Base-by-base conservation (phyloP, 179 eudicot species). In the Amaranthus tricolor region DNA sequence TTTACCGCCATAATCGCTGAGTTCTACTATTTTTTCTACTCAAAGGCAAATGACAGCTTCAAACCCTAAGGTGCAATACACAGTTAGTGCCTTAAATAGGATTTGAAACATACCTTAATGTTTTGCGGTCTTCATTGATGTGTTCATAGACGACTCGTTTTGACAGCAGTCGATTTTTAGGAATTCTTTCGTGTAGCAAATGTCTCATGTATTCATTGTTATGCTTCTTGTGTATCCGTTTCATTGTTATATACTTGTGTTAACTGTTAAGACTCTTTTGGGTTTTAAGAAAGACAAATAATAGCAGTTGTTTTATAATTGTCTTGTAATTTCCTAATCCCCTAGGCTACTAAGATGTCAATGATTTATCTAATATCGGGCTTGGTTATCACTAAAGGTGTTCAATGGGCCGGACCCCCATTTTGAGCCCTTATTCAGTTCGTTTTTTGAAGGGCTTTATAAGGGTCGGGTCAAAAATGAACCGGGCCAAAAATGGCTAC, bases 1-100 rank as follows among this genome's bases (percentile, higher is more conserved):
- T 82, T 90, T 81, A 92, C 95, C 0, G 81, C 80, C 77, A 83
- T 94, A 44, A 17, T 94, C 73, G 89, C 97, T 6, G 76, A 86
- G 73, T 84, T 94, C 66, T 94, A 92, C 85, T 89, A 88, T 70
- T 70, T 84, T 48, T 82, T 74, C 82, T 91, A 84, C 73, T 86
- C 95, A 58, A 91, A 77, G 81, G 89, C 95, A 3, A 80, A 80
- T 66, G 87, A 71, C 65, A 62, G 82, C 73, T 83, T 72, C 78
- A 73, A 77, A 48, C 75, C 87, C 40, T 82, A 55, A 81, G 58
- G 14, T 17, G 12, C 73, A 40, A 14, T 50, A 55, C 70, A 40
- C 52, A 21, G 21, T 19, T 14, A 59, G 43, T 49, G 21, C 21
- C 43, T 45, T 20, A 59, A 8, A 65, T 68, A 61, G 45, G n/a